Evolutionary conservation across 805 yeast genomes (phyloP), one percentile per base, ranked within the genome.

Genomic region (Saccharomycopsis guyanensis): DNA sequence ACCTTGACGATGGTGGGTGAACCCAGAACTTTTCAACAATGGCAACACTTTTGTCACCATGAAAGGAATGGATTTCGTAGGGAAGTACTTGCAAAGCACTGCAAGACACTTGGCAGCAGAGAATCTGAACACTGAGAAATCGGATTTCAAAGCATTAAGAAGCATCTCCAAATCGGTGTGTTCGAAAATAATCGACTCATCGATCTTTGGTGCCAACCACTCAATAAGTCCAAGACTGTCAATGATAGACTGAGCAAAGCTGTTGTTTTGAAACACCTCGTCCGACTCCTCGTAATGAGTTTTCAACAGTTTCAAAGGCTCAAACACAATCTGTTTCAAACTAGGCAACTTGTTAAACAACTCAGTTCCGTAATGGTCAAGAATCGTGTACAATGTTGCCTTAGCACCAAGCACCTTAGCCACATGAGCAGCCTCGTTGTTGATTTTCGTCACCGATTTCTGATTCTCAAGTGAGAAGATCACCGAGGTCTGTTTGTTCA

Each of bases 51-150:
- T 68, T 54, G 81, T 78, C n/a, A 93, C 89, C 48, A 91, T 68
- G 51, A 77, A 78, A 5, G 94, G 82, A 63, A 93, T 82, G 0
- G 87, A 86, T 25, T 68, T 65, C 0, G 84, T 70, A 2, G 95
- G 87, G 36, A 78, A 66, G 1, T 76, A 76, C 10, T 78, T 72
- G 50, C 95, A 83, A 24, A 89, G 67, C 2, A 85, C 76, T 0
- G 97, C 87, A 55, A 91, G 73, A 51, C 95, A 85, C 61, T 86
- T 86, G 1, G 98, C 87, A 2, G 95, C 80, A 0, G 96, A 83
- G 60, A 86, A 91, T 38, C 99, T 72, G 56, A 93, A 74, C 1
- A 93, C 96, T 0, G 97, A 78, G 54, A 69, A 79, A n/a, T 72
- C 66, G 0, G 93, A 85, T 49, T 72, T 74, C 55, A 93, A 66